Base-by-base conservation (phyloP, 129 eudicot genomes). In the Heracleum sosnowskyi region DNA sequence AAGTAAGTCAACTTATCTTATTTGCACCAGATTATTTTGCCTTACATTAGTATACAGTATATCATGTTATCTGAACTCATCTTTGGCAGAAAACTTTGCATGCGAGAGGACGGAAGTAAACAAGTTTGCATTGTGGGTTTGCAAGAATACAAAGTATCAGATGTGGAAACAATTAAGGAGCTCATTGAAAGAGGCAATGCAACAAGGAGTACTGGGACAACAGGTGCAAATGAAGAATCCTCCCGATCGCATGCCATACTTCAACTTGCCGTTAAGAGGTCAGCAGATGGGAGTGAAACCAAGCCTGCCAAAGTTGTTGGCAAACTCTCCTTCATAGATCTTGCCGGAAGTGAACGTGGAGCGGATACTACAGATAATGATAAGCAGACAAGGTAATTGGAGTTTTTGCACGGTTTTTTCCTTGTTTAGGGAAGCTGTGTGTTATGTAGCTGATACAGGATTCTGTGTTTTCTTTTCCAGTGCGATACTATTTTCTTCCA, bases 261-360 rank as follows among this genome's bases (percentile, higher is more conserved):
- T 88, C 98, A 94, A 82, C 93, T 94, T 75, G 90, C 86, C 36
- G 82, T 94, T 74, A 94, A 94, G 81, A 88, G 91, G 82, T 82
- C 93, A 42, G 81, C 83, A 78, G 97, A 91, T 77, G 98, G 98
- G 45, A 92, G 89, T 79, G 97, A 91, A 79, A 72, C 96, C 35
- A 94, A 94, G 82, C 98, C 98, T 87, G 88, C 97, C 44, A 74
- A 90, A 45, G 89, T 91, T 84, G 96, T 94, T 76, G 98, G 98
- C 68, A 94, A 94, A 85, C 96, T 94, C 79, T 94, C 98, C 51
- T 94, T 94, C 83, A 94, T 94, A 53, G 98, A 94, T 85, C 98
- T 94, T 81, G 98, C 98, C 55, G 98, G 98, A 78, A 94, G 98
- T 79, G 98, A 94, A 83, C 97, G 98, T 41, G 98, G 98, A 82